Base-by-base conservation (phyloP, 495 filamentous ascomycete genomes). In the Choiromyces venosus region DNA sequence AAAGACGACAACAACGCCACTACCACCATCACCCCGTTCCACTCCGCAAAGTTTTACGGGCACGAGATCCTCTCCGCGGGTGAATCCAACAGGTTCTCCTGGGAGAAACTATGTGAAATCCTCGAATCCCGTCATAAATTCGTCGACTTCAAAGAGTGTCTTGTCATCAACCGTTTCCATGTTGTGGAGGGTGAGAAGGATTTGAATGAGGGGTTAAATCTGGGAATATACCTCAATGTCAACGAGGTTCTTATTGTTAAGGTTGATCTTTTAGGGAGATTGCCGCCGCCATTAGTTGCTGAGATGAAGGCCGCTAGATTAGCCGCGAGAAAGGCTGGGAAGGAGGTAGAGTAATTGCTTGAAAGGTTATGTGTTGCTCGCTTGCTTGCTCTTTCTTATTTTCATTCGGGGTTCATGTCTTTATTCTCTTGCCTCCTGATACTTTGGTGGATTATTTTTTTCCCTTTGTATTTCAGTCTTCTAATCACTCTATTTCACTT, bases 191-290 rank as follows among this genome's bases (percentile, higher is more conserved):
- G 72, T n/a, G 69, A 69, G n/a, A 35, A 9, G 5, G 74, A 68
- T 9, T 46, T 77, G 10, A 73, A 77, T 33, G 61, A 73, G 8
- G 75, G 75, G 1, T 33, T 61, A 33, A 61, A 61, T 61, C 33
- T 77, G 8, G 56, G 36, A 16, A 72, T 70, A 61, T 77, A 77
- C n/a, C 46, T 25, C 29, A 44, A n/a, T 12, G 14, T 7, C 1
- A 77, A 77, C 18, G 56, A 77, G 1, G 74, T 77, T 25, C 40
- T 77, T 29, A 44, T 77, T n/a, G 66, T 67, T 21, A 77, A 73
- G 33, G 68, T 72, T 5, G 66, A 77, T 35, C 39, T 56, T 4
- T 8, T 70, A 16, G 75, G 75, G 16, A 77, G 66, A 29, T 67
- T 71, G 9, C 75, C 75, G 1, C 25, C 40, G 2, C 39, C 10